Conservation (phyloP, 805 yeast species). For the Ogataea pini region DNA sequence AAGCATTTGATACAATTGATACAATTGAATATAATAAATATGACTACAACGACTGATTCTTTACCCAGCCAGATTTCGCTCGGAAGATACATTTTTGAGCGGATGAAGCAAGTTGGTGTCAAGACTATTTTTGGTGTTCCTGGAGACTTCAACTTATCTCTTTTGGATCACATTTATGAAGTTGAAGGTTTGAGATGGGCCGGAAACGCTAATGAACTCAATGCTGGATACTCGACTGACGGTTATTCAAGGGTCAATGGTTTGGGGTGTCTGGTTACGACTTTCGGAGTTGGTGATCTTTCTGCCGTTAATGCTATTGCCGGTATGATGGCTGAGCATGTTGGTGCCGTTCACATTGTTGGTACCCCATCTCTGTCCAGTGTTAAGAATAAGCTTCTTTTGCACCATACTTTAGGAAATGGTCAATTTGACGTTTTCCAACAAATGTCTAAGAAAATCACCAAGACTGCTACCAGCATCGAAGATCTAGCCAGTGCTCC, state of each 20-base stretch:
- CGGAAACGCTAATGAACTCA: conserved; percentile 87
- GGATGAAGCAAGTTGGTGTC: conserved; percentile 71
- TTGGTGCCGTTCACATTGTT: conserved; percentile 79
- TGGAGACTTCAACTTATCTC: conserved; percentile 76
- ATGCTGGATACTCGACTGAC: conserved; percentile 87
- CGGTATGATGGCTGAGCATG: conserved; percentile 88
- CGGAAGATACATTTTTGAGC: conserved; percentile 77
- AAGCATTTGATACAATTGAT: not conserved
- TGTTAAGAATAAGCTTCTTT: conserved; percentile 67
- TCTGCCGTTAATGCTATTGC: conserved; percentile 84
- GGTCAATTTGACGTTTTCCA: conserved; percentile 79
- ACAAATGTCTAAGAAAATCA: conserved; percentile 74
- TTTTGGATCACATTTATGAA: conserved; percentile 71
- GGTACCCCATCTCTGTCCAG: conserved; percentile 82
- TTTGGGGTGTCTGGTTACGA: conserved; percentile 71
- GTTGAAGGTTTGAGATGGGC: conserved; percentile 83
- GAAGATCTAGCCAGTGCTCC: conserved; percentile 68
- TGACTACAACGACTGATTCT: not conserved
- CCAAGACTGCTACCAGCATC: conserved; percentile 64
- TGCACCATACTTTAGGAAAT: conserved; percentile 84
- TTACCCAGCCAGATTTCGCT: conserved; percentile 48
- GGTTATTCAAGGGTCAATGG: conserved; percentile 85
- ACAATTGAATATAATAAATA: not conserved
- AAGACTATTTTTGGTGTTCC: conserved; percentile 78
- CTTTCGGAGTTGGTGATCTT: conserved; percentile 90